These are phyloP conservation scores for Guyanaporus albipodus DNA, from an alignment of 768 basidiomycete species.

Conservation along the genomic window DNA sequence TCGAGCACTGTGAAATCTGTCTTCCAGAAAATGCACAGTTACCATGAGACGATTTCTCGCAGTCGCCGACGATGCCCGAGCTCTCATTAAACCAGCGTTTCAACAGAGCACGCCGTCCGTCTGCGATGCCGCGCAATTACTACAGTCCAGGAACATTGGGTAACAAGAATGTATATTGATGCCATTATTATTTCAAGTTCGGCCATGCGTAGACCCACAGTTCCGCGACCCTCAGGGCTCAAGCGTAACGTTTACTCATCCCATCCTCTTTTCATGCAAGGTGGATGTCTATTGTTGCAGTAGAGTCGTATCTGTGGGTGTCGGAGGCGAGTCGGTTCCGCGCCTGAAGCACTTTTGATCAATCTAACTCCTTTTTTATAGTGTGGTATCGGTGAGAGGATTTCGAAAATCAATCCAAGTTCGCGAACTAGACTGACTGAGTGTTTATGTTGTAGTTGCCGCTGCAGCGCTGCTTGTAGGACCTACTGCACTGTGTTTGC, in stretches of 20 bases:
- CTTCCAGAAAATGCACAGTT: no score
- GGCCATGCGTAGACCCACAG: no score
- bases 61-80: no score
- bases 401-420: background rate
- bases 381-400: constrained; percentile 10
- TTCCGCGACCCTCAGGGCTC: no score
- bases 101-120: no score
- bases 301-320: constrained; percentile 10
- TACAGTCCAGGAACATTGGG: no score
- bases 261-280: background rate
- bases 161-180: no score
- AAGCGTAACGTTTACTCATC: background rate
- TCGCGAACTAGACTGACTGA: background rate
- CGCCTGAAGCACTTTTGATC: background rate
- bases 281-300: constrained; percentile 9
- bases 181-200: no score
- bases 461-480: constrained; percentile 14
- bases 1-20: no score
- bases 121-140: no score
- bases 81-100: no score
- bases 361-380: background rate
- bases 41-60: no score
- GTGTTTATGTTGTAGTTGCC: constrained; percentile 4
- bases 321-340: constrained; percentile 9
- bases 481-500: background rate